These are phyloP conservation scores for Leccinum subgranulosum DNA, from an alignment of 768 basidiomycete genomes.

Conservation along the genomic window DNA sequence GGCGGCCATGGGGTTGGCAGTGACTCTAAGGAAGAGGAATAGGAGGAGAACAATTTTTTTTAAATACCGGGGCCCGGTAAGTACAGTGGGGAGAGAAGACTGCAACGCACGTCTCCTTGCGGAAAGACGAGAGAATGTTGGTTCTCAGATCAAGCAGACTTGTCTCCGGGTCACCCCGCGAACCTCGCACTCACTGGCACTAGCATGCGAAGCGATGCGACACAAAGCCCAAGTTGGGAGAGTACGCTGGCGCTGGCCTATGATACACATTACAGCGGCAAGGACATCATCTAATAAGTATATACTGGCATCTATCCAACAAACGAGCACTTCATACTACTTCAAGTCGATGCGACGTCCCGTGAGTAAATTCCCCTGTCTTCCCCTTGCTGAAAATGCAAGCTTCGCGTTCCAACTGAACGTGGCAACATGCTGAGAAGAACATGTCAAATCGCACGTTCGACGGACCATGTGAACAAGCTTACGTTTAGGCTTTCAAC, in stretches of 20 bases:
- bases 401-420: not conserved
- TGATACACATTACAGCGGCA: not conserved
- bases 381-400: not conserved
- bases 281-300: not conserved
- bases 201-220: no score
- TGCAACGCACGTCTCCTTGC: no score
- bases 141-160: no score
- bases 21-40: no score
- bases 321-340: not conserved
- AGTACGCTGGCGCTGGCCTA: not conserved
- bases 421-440: not conserved
- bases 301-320: not conserved
- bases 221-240: not conserved
- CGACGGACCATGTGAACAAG: no score
- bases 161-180: no score
- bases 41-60: no score
- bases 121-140: no score
- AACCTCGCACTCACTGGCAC: no score
- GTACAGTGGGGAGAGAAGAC: no score
- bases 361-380: not conserved
- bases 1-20: constrained; percentile 11
- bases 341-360: not conserved
- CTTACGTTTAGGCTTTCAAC: no score
- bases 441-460: not conserved
- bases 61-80: no score